phyloP scores from a whole-genome alignment of 2,329 filamentous ascomycete genomes.

The Cryphonectria nitschkei region DNA sequence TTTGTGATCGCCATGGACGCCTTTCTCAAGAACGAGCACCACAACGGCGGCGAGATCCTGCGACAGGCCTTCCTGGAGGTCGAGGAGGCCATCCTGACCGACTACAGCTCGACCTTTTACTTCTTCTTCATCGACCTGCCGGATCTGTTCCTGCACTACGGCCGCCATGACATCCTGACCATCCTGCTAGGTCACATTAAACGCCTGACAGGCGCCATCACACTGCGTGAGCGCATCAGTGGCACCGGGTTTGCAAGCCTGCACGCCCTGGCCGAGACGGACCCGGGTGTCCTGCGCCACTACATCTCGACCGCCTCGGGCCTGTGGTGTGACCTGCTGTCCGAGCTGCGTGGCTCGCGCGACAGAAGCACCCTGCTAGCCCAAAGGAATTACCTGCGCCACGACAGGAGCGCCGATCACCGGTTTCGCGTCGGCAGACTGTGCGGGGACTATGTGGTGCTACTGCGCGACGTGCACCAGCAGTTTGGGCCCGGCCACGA shows the following conservation, averaged over 20 bases:
- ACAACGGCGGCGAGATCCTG: slow-evolving; percentile 28
- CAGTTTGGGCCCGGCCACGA: slow-evolving; percentile 25
- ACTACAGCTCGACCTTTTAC: slow-evolving; percentile 30
- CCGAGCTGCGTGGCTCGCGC: slow-evolving; percentile 24
- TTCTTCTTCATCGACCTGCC: slow-evolving; percentile 31
- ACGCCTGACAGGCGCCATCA: slow-evolving; percentile 25
- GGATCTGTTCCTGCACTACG: slow-evolving; percentile 29
- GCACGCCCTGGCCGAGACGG: slow-evolving; percentile 26
- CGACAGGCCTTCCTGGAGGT: slow-evolving; percentile 31
- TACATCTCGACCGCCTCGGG: slow-evolving; percentile 30
- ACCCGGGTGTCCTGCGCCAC: slow-evolving; percentile 25
- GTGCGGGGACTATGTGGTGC: slow-evolving; percentile 26
- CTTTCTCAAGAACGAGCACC: slow-evolving; percentile 29
- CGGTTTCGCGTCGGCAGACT: slow-evolving; percentile 15
- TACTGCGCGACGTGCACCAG: slow-evolving; percentile 23
- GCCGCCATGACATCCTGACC: slow-evolving; percentile 28
- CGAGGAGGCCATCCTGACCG: slow-evolving; percentile 29
- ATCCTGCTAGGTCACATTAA: slow-evolving; percentile 31
- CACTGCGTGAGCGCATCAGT: slow-evolving; percentile 26
- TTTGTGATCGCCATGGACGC: slow-evolving; percentile 30
- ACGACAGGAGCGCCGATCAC: slow-evolving; percentile 17
- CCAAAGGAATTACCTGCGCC: slow-evolving; percentile 29
- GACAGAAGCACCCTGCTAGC: slow-evolving; percentile 31
- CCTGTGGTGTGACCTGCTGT: slow-evolving; percentile 30
- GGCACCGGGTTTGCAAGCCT: slow-evolving; percentile 29